Evolutionary conservation across 2,329 filamentous ascomycete genomes (phyloP), one percentile per base, ranked within the genome.

Genomic region (Corniculantispora saksenae): DNA sequence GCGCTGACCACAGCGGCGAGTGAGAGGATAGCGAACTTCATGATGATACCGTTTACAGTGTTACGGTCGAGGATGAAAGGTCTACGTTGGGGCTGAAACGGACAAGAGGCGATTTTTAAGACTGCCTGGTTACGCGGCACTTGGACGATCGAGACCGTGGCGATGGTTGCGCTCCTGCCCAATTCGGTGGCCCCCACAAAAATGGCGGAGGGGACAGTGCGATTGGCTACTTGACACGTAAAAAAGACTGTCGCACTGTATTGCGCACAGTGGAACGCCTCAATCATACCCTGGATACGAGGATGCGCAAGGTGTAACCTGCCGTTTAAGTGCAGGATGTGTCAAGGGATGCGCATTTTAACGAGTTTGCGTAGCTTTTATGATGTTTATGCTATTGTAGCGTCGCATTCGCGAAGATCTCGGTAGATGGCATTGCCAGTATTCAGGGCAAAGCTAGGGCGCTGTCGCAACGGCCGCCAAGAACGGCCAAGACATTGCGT

Each of bases 11-110:
- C 61, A 35, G 61, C 61, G 17, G 43, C 43, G 27, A 63, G 61
- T 21, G 53, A 57, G 43, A 63, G 61, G 61, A 63, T 40, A 6
- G 51, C 53, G 25, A 63, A 45, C 29, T 63, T 63, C 61, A 63
- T 63, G 27, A 19, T 47, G 25, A n/a, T 32, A 32, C 10, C 32
- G 32, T 32, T 17, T 12, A 19, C n/a, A 12, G 4, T 23, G 19
- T 13, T 19, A 55, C 10, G 13, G 9, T 32, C 29, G 19, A 29
- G 3, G 17, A 61, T 45, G 35, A 61, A 23, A 21, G 3, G 8
- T 17, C n/a, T 17, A 27, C 19, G 5, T 25, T 12, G 19, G 29
- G 3, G 21, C 38, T 55, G 51, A 15, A 32, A 23, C 6, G 53
- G 53, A 45, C 23, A 19, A 21, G 40, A 25, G 38, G 60, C 8